phyloP scores from a whole-genome alignment of 164 flowering plant species.

The Cinnamomum chago region DNA sequence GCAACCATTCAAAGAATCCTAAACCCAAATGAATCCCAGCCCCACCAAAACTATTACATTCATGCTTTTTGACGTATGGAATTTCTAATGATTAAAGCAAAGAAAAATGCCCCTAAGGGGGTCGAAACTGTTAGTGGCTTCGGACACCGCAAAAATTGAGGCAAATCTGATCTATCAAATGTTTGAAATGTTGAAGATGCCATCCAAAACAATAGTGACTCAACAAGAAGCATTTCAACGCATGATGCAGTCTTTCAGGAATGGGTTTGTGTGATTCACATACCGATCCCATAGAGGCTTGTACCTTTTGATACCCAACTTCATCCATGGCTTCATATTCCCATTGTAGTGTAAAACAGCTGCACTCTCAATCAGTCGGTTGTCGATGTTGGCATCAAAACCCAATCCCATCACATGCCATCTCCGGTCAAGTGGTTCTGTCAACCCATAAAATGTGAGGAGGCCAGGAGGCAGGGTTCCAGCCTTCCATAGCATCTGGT shows the following conservation, averaged over 20 bases:
- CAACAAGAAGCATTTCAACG: conserved; percentile 29
- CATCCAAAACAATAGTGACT: conserved; percentile 2
- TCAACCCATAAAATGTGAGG: conserved; percentile 71
- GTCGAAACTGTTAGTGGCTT: conserved; percentile 24
- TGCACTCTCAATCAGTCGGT: conserved; percentile 70
- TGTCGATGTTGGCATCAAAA: conserved; percentile 59
- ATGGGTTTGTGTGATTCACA: conserved; percentile 51
- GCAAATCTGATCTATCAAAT: background rate
- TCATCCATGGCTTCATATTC: conserved; percentile 88
- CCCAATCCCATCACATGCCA: conserved; percentile 91
- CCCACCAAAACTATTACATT: conserved; percentile 11
- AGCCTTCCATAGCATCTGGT: conserved; percentile 58
- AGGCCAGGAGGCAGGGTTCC: conserved; percentile 86
- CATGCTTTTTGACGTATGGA: conserved; percentile 16
- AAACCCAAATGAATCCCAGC: conserved; percentile 28
- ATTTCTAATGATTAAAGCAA: conserved; percentile 3
- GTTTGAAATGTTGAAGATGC: conserved; percentile 10
- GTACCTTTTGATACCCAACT: conserved; percentile 57
- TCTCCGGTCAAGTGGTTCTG: conserved; percentile 86
- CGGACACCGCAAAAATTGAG: conserved; percentile 25
- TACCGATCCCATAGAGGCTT: conserved; percentile 70
- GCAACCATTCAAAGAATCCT: conserved; percentile 32
- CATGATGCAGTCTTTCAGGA: conserved; percentile 46
- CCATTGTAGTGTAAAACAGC: conserved; percentile 83
- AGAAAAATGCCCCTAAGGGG: conserved; percentile 18